Evolutionary conservation across 1,139 yeast genomes (phyloP), one percentile per base, ranked within the genome.

Genomic region (Saccharomycopsis hybrid): DNA sequence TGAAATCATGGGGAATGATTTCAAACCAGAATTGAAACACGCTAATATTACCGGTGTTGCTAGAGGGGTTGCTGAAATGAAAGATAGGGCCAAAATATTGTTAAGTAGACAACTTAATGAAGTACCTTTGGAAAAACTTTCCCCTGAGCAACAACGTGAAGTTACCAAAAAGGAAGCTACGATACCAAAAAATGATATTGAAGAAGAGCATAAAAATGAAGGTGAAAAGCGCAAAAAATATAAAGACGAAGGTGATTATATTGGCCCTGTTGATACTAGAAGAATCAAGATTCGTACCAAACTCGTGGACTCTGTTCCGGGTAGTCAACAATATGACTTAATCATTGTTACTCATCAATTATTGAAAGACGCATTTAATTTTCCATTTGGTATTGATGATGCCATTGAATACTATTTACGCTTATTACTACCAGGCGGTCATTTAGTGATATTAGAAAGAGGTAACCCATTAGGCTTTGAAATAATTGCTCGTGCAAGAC

Each of bases 401-500:
- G 82, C 77, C 54, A 61, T 86, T n/a, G 78, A 81, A 52, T 73
- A 75, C 57, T 70, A 85, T 42, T 69, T 88, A 33, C 71, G 74
- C 24, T 66, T 85, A 31, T 67, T 89, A 43, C 74, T 78, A 9
- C 96, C 96, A 0, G 78, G 78, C 9, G 98, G 97, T 0, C 82
- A 82, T 53, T 65, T 90, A 24, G 80, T 88, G 1, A 65, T 92
- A 5, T 69, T 90, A 2, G 97, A 92, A 67, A 74, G 97, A 57
- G 98, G 98, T 2, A 87, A 85, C 52, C 87, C 97, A 0, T 65
- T 82, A 37, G 97, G 97, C 0, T 88, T 88, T 62, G 97, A 92
- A 65, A 74, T 82, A 4, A 76, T 89, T 54, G 95, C 96, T 0
- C 74, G 96, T 51, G 97, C 97, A 1, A 74, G 98, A 60, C 96